Evolutionary conservation across 148 eudicot species (phyloP).

Genomic region (Suaeda aralocaspica): DNA sequence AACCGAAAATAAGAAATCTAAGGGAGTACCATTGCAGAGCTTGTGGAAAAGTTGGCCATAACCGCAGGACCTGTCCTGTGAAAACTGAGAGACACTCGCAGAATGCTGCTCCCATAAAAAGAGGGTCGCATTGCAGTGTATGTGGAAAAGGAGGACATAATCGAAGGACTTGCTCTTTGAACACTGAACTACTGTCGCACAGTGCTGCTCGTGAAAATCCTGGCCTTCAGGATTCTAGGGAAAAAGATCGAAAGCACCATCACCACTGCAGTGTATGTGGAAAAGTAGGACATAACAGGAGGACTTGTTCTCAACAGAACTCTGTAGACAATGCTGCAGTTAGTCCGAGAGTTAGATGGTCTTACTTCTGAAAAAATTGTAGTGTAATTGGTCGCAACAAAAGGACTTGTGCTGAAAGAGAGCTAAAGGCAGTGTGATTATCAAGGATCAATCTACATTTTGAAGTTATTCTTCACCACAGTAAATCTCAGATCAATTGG

Average conservation of each 20-base stretch:
- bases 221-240: background rate
- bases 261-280: slow-evolving; percentile 23
- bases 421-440: background rate
- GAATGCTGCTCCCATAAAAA: too few relatives aligned
- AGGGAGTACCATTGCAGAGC: slow-evolving; percentile 41
- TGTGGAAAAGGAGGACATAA: too few relatives aligned
- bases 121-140: too few relatives aligned
- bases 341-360: slow-evolving; percentile 13
- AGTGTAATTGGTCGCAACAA: slow-evolving; percentile 58
- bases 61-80: slow-evolving; percentile 24
- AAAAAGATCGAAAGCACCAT: slow-evolving; percentile 2
- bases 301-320: too few relatives aligned
- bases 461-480: background rate
- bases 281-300: slow-evolving; percentile 25
- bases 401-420: slow-evolving; percentile 43
- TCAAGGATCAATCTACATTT: background rate
- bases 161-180: too few relatives aligned
- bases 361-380: slow-evolving; percentile 45
- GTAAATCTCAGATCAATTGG: background rate
- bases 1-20: slow-evolving; percentile 20
- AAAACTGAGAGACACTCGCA: background rate
- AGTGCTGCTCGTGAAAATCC: too few relatives aligned
- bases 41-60: slow-evolving; percentile 63
- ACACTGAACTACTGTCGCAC: too few relatives aligned
- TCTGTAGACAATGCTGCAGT: background rate